Evolutionary conservation across 106 monocot genomes (phyloP).

Genomic region (Allium sativum): DNA sequence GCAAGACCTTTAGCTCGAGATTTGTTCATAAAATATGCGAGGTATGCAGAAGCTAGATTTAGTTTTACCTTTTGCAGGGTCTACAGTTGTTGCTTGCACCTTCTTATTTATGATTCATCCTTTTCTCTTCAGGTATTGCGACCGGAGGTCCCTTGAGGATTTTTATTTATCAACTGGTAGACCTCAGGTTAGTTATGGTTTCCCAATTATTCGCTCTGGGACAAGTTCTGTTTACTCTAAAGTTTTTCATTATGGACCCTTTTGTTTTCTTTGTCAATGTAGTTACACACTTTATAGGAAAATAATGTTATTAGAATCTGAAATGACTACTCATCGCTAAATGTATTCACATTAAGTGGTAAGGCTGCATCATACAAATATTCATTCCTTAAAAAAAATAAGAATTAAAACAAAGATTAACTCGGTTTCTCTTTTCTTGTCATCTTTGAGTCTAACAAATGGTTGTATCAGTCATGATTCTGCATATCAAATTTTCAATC

Average conservation of each 20-base stretch:
- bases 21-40: constrained; percentile 82
- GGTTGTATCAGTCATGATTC: too few relatives aligned
- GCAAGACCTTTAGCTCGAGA: constrained; percentile 86
- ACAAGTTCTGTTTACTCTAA: neutral
- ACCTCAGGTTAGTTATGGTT: constrained; percentile 50
- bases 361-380: too few relatives aligned
- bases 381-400: too few relatives aligned
- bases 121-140: constrained; percentile 45
- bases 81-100: neutral
- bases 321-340: neutral
- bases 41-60: constrained; percentile 24
- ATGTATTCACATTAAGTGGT: too few relatives aligned
- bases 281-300: too few relatives aligned
- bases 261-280: neutral
- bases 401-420: too few relatives aligned
- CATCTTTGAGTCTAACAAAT: too few relatives aligned
- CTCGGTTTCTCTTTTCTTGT: too few relatives aligned
- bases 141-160: constrained; percentile 84
- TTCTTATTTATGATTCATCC: neutral
- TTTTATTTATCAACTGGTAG: constrained; percentile 79
- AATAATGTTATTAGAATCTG: neutral
- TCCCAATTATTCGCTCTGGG: too few relatives aligned
- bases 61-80: neutral
- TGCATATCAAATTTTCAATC: too few relatives aligned
- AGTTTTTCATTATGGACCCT: neutral